Percentiles rank a stretch among this genome's conserved stretches.
Conservation (phyloP, 108 stramenopile species). For the Nannochloropsis salina region DNA sequence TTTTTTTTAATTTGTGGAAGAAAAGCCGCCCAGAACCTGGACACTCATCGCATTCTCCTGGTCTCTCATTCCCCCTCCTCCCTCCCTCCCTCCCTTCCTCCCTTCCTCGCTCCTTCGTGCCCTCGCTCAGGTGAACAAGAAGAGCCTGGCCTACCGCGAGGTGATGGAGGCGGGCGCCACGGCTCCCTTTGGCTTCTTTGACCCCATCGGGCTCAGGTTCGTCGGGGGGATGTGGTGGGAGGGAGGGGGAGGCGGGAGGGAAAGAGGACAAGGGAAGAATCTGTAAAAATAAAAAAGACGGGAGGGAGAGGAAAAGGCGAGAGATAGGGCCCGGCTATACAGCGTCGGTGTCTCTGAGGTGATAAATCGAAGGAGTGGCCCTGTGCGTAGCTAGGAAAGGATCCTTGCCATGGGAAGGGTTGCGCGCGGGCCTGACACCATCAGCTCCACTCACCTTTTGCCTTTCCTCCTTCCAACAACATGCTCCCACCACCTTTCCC, state of each 20-base stretch:
- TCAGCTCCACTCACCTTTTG: background rate
- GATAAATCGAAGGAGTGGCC: no score
- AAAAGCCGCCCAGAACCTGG: no score
- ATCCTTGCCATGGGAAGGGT: background rate
- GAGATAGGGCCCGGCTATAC: no score
- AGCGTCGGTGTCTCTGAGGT: no score
- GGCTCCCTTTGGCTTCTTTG: conserved; percentile 47
- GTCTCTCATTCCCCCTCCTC: no score
- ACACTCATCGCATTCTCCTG: no score
- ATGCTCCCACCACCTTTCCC: no score
- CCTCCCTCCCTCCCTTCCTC: background rate
- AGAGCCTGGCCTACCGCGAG: background rate
- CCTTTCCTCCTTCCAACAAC: background rate
- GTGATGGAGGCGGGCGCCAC: conserved; percentile 26
- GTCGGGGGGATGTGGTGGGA: background rate
- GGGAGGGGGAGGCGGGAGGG: background rate
- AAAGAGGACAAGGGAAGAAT: background rate
- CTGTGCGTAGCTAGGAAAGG: no score
- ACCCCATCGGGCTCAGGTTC: conserved; percentile 65
- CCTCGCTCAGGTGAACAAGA: background rate
- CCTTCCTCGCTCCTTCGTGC: background rate
- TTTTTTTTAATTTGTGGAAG: no score
- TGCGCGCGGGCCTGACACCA: background rate
- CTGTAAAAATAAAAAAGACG: background rate
- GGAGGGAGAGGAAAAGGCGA: background rate